These are phyloP conservation scores for Monascus purpureus DNA, from an alignment of 495 filamentous ascomycete genomes.

Conservation along the genomic window DNA sequence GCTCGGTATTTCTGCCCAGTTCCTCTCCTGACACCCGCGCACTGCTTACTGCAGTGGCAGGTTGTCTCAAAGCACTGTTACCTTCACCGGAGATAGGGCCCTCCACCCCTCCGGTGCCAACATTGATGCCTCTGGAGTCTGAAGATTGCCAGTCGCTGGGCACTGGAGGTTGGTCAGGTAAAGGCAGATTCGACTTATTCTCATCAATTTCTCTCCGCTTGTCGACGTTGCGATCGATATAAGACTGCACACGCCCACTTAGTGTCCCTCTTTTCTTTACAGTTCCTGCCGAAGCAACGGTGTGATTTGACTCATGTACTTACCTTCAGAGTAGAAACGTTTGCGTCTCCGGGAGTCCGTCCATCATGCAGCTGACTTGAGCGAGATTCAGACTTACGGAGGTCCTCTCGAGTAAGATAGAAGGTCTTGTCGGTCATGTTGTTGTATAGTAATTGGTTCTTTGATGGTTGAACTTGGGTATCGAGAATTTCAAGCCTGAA, in stretches of 20 bases:
- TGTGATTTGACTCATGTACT: not conserved
- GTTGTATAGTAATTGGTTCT: not conserved
- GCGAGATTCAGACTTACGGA: slow-evolving; percentile 37
- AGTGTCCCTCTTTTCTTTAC: no score
- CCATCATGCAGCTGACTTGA: slow-evolving; percentile 26
- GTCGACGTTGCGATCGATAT: slow-evolving; percentile 31
- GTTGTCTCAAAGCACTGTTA: slow-evolving; percentile 43
- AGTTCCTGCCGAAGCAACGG: not conserved
- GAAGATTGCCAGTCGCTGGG: slow-evolving; percentile 64
- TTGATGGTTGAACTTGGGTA: not conserved
- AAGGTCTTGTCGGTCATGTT: slow-evolving; percentile 37
- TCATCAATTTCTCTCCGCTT: slow-evolving; percentile 53
- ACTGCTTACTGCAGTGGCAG: slow-evolving; percentile 46
- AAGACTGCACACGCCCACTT: slow-evolving; percentile 31
- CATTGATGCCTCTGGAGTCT: slow-evolving; percentile 52
- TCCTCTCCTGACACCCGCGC: slow-evolving; percentile 33
- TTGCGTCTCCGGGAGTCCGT: slow-evolving; percentile 28
- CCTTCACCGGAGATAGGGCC: slow-evolving; percentile 41
- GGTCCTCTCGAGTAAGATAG: slow-evolving; percentile 36
- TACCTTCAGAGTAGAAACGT: slow-evolving; percentile 35
- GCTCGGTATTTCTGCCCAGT: slow-evolving; percentile 26
- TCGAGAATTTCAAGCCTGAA: not conserved
- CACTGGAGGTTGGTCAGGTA: slow-evolving; percentile 62
- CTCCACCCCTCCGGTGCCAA: slow-evolving; percentile 44
- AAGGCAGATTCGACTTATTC: slow-evolving; percentile 54